Conservation (phyloP, 352 stramenopile genomes). For the Phytophthora citrophthora region DNA sequence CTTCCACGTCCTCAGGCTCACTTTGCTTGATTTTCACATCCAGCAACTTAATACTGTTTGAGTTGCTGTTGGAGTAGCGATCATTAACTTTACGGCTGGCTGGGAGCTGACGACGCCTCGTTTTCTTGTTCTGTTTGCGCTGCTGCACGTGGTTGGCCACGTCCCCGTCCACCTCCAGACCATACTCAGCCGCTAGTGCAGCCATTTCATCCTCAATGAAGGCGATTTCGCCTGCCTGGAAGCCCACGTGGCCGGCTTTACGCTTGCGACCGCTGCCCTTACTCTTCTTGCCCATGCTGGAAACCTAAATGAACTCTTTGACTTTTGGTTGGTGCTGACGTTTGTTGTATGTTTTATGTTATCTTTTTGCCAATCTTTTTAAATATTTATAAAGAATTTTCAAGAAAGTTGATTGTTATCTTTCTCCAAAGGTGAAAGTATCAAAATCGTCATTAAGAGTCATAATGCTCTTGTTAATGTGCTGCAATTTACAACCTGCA, state of each 20-base stretch:
- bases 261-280: constrained; percentile 51
- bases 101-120: constrained; percentile 17
- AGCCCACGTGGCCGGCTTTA: constrained; percentile 75
- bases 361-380: background rate
- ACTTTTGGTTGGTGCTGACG: constrained; percentile 4
- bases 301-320: background rate
- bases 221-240: constrained; percentile 76
- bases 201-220: constrained; percentile 90
- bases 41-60: constrained; percentile 12
- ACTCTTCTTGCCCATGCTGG: constrained; percentile 28
- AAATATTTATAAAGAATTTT: too few species aligned
- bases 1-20: constrained; percentile 29
- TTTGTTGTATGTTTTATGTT: background rate
- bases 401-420: too few species aligned
- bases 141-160: constrained; percentile 65
- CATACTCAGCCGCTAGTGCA: constrained; percentile 79
- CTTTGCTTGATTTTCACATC: constrained; percentile 10
- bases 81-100: background rate
- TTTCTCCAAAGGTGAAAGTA: too few species aligned
- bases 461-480: too few species aligned
- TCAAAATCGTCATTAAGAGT: too few species aligned
- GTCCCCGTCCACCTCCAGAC: constrained; percentile 71
- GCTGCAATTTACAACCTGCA: too few species aligned
- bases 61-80: background rate
- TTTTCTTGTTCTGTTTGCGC: constrained; percentile 64